Conservation (phyloP, 164 flowering plant genomes). For the Cinnamomum chago region DNA sequence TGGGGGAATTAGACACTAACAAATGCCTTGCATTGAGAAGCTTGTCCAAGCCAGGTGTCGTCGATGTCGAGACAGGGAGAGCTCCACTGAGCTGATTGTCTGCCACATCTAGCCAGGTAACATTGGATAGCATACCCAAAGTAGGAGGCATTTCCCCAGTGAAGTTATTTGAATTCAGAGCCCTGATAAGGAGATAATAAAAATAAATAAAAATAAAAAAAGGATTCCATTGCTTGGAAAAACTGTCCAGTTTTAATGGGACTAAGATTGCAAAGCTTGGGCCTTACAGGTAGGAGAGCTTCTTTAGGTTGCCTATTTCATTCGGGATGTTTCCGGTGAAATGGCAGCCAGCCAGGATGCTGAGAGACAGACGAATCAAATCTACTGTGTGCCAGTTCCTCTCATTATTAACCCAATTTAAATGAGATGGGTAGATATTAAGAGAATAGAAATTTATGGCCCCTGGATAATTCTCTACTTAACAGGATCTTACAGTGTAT, state of each 20-base stretch:
- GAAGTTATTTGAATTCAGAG: slow-evolving; percentile 77
- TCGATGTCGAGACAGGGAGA: slow-evolving; percentile 62
- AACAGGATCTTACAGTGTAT: slow-evolving; percentile 48
- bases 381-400: neutral
- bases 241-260: neutral
- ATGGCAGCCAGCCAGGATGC: slow-evolving; percentile 79
- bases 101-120: slow-evolving; percentile 86
- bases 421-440: too few species aligned
- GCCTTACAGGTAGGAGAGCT: slow-evolving; percentile 73
- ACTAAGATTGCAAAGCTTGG: too few species aligned
- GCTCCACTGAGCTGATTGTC: slow-evolving; percentile 75
- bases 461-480: neutral
- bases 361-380: slow-evolving; percentile 18
- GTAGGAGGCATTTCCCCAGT: slow-evolving; percentile 70
- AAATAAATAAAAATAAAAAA: too few species aligned
- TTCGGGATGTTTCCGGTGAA: slow-evolving; percentile 71
- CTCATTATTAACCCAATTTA: neutral
- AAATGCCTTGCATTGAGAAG: slow-evolving; percentile 74
- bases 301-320: slow-evolving; percentile 62
- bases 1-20: slow-evolving; percentile 27
- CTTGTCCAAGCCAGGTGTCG: slow-evolving; percentile 66
- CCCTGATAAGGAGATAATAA: slow-evolving; percentile 42
- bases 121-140: slow-evolving; percentile 63
- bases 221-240: neutral
- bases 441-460: neutral